Percentiles rank a stretch among this genome's conserved stretches.
These are phyloP conservation scores for Aspergillus ochraceus DNA, from an alignment of 2,329 filamentous ascomycete species.

Conservation along the genomic window DNA sequence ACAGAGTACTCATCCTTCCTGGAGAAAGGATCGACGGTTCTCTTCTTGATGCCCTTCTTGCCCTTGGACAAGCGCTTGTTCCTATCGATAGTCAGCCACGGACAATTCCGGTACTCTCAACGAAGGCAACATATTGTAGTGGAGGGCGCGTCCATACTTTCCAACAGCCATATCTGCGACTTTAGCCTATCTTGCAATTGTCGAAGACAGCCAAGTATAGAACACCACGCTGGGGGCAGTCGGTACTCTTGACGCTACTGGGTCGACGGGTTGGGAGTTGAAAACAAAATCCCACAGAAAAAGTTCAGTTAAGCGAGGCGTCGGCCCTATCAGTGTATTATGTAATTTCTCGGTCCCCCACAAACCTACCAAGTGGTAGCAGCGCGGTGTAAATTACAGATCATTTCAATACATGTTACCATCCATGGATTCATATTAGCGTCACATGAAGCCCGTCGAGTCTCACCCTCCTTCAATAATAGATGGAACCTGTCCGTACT, in stretches of 20 bases:
- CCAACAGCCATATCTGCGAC: slow-evolving; percentile 79
- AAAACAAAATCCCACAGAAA: slow-evolving; percentile 48
- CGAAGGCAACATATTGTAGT: neutral
- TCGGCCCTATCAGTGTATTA: slow-evolving; percentile 36
- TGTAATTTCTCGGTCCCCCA: slow-evolving; percentile 26
- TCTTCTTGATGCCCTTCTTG: slow-evolving; percentile 99
- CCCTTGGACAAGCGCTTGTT: slow-evolving; percentile 99
- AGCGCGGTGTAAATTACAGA: too few species aligned
- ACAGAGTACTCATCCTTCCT: slow-evolving; percentile 99
- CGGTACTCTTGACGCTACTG: slow-evolving; percentile 35
- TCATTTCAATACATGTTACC: neutral
- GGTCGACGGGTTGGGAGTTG: slow-evolving; percentile 35
- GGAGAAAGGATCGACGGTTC: slow-evolving; percentile 93
- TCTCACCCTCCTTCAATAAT: too few species aligned
- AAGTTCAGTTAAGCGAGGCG: slow-evolving; percentile 45
- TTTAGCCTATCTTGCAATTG: slow-evolving; percentile 44
- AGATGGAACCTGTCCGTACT: too few species aligned
- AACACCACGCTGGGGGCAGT: slow-evolving; percentile 41
- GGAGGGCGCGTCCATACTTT: slow-evolving; percentile 58
- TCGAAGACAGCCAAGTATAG: slow-evolving; percentile 44
- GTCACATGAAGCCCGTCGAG: too few species aligned
- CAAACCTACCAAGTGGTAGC: neutral
- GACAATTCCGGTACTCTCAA: neutral
- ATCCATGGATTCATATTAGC: too few species aligned
- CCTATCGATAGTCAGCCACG: slow-evolving; percentile 50